These are phyloP conservation scores for Stylonectria norvegica DNA, from an alignment of 2,329 filamentous ascomycete genomes.

Conservation along the genomic window DNA sequence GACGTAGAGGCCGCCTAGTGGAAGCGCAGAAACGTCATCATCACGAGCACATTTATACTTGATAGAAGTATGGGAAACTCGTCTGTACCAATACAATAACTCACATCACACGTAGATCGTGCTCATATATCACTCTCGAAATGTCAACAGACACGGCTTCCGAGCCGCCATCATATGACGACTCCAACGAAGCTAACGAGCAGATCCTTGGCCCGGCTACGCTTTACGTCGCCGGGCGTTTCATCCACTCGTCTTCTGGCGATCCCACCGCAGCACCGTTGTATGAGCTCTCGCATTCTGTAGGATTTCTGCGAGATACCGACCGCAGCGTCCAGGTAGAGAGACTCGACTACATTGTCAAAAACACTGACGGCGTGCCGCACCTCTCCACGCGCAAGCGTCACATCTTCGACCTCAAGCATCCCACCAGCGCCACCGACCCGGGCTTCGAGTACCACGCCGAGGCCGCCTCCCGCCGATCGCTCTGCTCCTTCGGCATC, in stretches of 20 bases:
- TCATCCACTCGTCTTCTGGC: constrained; percentile 33
- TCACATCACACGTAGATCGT: no score
- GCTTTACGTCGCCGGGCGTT: constrained; percentile 32
- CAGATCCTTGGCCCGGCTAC: constrained; percentile 29
- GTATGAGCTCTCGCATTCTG: constrained; percentile 36
- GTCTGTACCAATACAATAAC: constrained; percentile 2
- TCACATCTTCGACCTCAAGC: constrained; percentile 35
- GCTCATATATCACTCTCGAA: no score
- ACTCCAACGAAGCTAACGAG: constrained; percentile 7
- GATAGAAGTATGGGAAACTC: no score
- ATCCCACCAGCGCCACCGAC: constrained; percentile 26
- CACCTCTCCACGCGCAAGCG: constrained; percentile 27
- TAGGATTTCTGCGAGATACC: constrained; percentile 31
- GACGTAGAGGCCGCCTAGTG: no score
- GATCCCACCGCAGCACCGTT: constrained; percentile 28
- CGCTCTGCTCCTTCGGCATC: constrained; percentile 29
- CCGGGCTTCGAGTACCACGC: constrained; percentile 33
- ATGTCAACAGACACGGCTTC: no score
- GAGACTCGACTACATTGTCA: constrained; percentile 30
- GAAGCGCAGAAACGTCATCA: no score
- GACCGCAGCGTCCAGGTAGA: constrained; percentile 31
- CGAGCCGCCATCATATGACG: constrained; percentile 24
- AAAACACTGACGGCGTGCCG: constrained; percentile 20
- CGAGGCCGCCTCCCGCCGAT: constrained; percentile 28
- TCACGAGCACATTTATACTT: no score